Percentiles rank a stretch among this genome's conserved stretches.
Evolutionary conservation across 257 asterid species (phyloP).

Genomic region (Phtheirospermum japonicum): DNA sequence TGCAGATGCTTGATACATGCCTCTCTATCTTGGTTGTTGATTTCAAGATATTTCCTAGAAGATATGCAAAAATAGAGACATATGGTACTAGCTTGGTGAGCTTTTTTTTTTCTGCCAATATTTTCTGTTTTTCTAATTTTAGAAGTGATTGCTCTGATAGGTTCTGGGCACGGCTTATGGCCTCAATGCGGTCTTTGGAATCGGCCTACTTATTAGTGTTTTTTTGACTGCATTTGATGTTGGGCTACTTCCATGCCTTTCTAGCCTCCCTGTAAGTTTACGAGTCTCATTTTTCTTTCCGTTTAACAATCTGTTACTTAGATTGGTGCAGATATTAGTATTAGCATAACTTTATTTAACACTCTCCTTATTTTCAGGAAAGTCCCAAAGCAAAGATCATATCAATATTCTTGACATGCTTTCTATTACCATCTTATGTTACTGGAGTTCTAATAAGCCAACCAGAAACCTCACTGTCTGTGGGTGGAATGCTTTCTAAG

Average conservation of each 20-base stretch:
- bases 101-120: slow-evolving; percentile 6
- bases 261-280: slow-evolving; percentile 57
- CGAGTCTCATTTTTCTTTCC: slow-evolving; percentile 11
- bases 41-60: slow-evolving; percentile 90
- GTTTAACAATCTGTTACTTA: slow-evolving; percentile 1
- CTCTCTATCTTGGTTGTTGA: slow-evolving; percentile 89
- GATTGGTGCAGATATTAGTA: slow-evolving; percentile 22
- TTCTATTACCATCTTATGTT: slow-evolving; percentile 50
- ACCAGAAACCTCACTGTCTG: slow-evolving; percentile 56
- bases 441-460: slow-evolving; percentile 64
- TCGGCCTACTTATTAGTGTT: slow-evolving; percentile 71
- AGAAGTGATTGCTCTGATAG: slow-evolving; percentile 45
- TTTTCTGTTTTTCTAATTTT: slow-evolving; percentile 22
- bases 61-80: slow-evolving; percentile 93
- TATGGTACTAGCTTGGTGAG: slow-evolving; percentile 93
- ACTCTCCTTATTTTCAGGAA: slow-evolving; percentile 43
- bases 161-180: slow-evolving; percentile 95
- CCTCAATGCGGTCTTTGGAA: slow-evolving; percentile 76
- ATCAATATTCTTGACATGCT: slow-evolving; percentile 55
- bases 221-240: slow-evolving; percentile 75
- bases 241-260: slow-evolving; percentile 64
- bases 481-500: slow-evolving; percentile 56
- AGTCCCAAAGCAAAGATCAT: slow-evolving; percentile 56
- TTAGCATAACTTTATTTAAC: background rate
- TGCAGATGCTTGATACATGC: slow-evolving; percentile 86